A percentile compares a stretch with the other conserved stretches of the same genome.
phyloP scores from a whole-genome alignment of 352 stramenopile genomes.

The Phytophthora agathidicida region DNA sequence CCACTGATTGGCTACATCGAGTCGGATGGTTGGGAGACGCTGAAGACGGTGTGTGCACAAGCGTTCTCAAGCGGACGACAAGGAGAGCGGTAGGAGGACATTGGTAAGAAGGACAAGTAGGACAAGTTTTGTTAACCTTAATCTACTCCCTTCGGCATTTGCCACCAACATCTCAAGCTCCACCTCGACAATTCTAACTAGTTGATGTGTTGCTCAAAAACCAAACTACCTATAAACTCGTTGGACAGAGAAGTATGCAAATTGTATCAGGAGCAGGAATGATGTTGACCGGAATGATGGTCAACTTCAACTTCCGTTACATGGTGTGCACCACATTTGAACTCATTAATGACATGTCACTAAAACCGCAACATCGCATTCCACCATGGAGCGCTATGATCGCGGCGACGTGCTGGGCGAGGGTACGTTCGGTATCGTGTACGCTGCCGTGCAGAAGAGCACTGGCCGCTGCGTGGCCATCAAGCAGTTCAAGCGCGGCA shows the following conservation, averaged over 20 bases:
- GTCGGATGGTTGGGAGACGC: too few species aligned
- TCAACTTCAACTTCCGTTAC: constrained; percentile 16
- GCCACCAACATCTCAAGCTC: too few species aligned
- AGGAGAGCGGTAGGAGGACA: too few species aligned
- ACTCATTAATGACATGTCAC: constrained; percentile 12
- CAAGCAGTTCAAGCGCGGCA: constrained; percentile 90
- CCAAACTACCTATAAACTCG: constrained; percentile 1
- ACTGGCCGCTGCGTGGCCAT: constrained; percentile 77
- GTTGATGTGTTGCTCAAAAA: constrained; percentile 6
- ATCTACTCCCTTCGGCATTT: constrained; percentile 9
- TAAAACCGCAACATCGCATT: not conserved
- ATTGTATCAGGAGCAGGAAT: too few species aligned
- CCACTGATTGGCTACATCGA: too few species aligned
- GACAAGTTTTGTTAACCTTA: too few species aligned
- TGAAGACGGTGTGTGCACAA: too few species aligned
- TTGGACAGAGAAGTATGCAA: constrained; percentile 4
- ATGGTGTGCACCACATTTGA: constrained; percentile 9
- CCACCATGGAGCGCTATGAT: constrained; percentile 82
- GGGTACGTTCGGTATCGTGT: constrained; percentile 91
- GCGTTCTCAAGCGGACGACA: too few species aligned
- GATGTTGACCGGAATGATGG: constrained; percentile 22
- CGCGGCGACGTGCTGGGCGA: constrained; percentile 78
- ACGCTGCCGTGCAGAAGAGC: constrained; percentile 78
- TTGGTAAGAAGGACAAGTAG: too few species aligned
- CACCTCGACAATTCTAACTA: constrained; percentile 19